Conservation (phyloP, 495 filamentous ascomycete genomes). For the Penicillium longicatenatum region DNA sequence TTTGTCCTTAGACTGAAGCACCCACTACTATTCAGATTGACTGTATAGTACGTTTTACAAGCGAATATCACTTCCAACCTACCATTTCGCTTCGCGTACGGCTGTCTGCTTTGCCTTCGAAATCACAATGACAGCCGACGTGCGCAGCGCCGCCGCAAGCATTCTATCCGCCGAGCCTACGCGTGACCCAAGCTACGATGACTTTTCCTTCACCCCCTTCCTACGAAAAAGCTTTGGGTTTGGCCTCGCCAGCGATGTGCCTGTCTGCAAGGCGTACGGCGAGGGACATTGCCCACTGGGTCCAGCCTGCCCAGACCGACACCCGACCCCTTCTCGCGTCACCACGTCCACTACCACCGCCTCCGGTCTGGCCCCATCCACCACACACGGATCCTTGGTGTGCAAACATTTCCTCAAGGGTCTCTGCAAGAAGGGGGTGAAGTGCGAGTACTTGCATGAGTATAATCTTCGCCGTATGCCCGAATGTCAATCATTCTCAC, state of each 20-base stretch:
- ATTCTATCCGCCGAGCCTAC: conserved; percentile 41
- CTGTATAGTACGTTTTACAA: neutral
- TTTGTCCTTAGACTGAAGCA: neutral
- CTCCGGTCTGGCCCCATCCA: conserved; percentile 50
- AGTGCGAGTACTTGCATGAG: conserved; percentile 96
- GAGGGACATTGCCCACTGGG: conserved; percentile 80
- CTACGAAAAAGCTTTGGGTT: conserved; percentile 75
- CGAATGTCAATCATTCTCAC: conserved; percentile 89
- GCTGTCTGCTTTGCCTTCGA: too few species aligned
- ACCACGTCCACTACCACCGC: conserved; percentile 56
- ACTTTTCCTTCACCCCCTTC: conserved; percentile 75
- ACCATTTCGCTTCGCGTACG: neutral
- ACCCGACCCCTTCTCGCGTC: conserved; percentile 51
- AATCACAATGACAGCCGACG: conserved; percentile 41
- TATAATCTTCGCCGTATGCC: conserved; percentile 98
- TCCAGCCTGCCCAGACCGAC: conserved; percentile 68
- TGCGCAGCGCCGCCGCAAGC: conserved; percentile 35
- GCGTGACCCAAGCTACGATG: conserved; percentile 58
- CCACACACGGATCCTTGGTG: conserved; percentile 67
- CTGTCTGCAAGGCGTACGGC: conserved; percentile 78
- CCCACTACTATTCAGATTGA: neutral
- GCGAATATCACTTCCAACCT: neutral
- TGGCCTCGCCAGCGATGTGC: conserved; percentile 71
- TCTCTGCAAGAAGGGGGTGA: conserved; percentile 94
- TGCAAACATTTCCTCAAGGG: conserved; percentile 99